Evolutionary conservation across 192 early-diverging fungal species (phyloP), one percentile per base, ranked within the genome.

Genomic region (Phycomyces blakesleeanus): DNA sequence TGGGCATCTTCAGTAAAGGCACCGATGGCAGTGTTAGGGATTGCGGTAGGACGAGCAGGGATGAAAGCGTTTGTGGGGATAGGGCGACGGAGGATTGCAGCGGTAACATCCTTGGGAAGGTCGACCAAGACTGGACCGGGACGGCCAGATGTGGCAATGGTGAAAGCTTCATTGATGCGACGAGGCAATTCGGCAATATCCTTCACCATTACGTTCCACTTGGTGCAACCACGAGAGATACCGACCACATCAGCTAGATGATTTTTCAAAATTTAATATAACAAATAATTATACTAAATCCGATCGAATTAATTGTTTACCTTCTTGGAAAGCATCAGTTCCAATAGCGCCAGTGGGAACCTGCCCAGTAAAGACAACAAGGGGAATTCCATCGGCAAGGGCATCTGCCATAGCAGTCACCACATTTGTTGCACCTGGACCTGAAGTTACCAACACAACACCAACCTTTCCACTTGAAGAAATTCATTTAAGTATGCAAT

Each of bases 141-240:
- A 3, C 97, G 86, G 27, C 97, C 97, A 7, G 84, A 88, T 0
- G 92, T 96, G 21, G 95, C 97, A 64, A 98, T 97, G 66, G 95
- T 87, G 66, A 98, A 98, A 10, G 97, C 95, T 78, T 98, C 97
- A 73, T 95, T 96, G 81, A 98, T 96, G 70, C 97, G 89, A 24
- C 95, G 83, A 44, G 97, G 97, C 40, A 98, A 82, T 77, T 98
- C 97, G 60, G 90, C 82, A 69, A 98, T 85, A 70, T 96, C 92
- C 69, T 92, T 93, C 75, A 98, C 93, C 95, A 96, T 93, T 39
- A 97, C 95, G 72, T 98, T 98, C 97, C 97, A 98, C 75, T 97
- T 98, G 74, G 97, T 96, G 81, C 97, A 98, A 16, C 90, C 79
- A 27, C 97, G 86, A 64, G 91, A 91, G 71, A 98, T 98, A 52